phyloP scores from a whole-genome alignment of 78 protist genomes.

The Emiliania huxleyi region DNA sequence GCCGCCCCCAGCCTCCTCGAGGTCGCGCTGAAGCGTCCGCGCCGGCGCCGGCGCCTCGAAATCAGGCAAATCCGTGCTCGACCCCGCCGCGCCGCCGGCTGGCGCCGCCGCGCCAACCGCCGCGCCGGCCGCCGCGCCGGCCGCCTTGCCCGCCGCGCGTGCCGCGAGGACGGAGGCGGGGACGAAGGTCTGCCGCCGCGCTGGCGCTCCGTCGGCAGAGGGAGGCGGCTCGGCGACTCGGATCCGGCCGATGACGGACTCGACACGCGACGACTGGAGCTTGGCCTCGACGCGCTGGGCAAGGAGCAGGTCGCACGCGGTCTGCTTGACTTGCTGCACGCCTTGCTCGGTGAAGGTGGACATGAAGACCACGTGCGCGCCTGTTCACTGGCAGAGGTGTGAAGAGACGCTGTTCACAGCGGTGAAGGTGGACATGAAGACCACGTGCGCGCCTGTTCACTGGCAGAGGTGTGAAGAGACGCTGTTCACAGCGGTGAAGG shows the following conservation, averaged over 20 bases:
- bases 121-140: not conserved
- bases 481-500: no score
- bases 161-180: slow-evolving; percentile 40
- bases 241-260: slow-evolving; percentile 57
- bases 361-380: not conserved
- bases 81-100: not conserved
- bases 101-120: not conserved
- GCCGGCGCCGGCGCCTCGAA: not conserved
- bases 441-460: no score
- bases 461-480: no score
- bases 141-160: not conserved
- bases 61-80: not conserved
- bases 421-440: not conserved
- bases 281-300: slow-evolving; percentile 77
- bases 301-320: slow-evolving; percentile 89
- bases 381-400: no score
- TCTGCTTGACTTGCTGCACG: not conserved
- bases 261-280: not conserved
- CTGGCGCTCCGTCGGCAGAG: slow-evolving; percentile 56
- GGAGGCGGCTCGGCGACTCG: slow-evolving; percentile 81
- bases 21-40: slow-evolving; percentile 43
- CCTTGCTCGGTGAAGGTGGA: slow-evolving; percentile 30
- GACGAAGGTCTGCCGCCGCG: not conserved
- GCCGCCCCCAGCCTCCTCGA: slow-evolving; percentile 65
- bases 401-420: no score